Percentiles rank a stretch among this genome's conserved stretches.
Conservation (phyloP, 257 asterid species). For the Salvia splendens region DNA sequence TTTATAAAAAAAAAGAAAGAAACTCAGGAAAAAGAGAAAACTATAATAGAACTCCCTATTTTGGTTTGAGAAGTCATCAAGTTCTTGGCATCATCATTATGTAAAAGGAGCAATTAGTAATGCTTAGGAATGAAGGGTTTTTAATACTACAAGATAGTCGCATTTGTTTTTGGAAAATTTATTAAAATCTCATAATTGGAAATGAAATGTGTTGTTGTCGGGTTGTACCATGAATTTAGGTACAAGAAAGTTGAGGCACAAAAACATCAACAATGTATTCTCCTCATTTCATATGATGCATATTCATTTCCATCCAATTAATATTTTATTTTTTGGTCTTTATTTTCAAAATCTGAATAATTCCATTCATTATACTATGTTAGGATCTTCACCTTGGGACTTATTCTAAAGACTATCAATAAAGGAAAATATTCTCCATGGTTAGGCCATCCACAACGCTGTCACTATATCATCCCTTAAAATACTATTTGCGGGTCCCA, state of each 20-base stretch:
- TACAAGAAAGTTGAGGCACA: conserved; percentile 20
- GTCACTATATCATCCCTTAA: too few relatives aligned
- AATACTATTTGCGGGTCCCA: too few relatives aligned
- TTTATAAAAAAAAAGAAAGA: too few relatives aligned
- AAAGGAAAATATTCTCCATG: too few relatives aligned
- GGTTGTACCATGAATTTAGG: conserved; percentile 24
- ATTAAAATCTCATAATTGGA: neutral
- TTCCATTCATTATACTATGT: neutral
- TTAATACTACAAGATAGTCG: conserved; percentile 21
- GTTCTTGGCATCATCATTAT: conserved; percentile 22
- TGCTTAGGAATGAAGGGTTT: conserved; percentile 42
- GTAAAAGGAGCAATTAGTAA: conserved; percentile 29
- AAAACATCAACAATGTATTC: conserved; percentile 19
- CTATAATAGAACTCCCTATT: too few relatives aligned
- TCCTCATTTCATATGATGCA: conserved; percentile 11
- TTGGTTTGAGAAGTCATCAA: conserved; percentile 5
- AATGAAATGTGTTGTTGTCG: conserved; percentile 23
- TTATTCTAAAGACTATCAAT: too few relatives aligned
- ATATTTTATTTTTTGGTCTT: neutral
- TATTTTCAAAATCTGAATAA: neutral
- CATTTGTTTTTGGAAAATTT: conserved; percentile 11
- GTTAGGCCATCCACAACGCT: too few relatives aligned
- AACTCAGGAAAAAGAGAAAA: too few relatives aligned
- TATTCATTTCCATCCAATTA: conserved; percentile 26
- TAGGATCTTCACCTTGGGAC: too few relatives aligned